Percentiles rank a stretch among this genome's conserved stretches.
Evolutionary conservation across 2,329 filamentous ascomycete species (phyloP).

Genomic region (Pezicula rhizophila): DNA sequence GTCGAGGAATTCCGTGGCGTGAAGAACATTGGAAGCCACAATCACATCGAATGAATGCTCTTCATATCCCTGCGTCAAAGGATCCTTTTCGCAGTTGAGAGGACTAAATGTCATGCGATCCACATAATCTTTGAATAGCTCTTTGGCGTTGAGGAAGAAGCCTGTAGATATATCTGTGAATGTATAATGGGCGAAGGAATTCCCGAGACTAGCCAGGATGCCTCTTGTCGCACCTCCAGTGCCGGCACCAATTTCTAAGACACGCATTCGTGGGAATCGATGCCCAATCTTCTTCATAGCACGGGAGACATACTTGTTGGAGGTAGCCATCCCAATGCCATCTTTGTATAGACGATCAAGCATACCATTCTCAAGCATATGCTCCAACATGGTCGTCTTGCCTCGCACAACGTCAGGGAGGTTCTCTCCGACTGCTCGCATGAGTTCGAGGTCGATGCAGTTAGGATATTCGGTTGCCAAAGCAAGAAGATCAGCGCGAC

Average conservation of each 20-base stretch:
- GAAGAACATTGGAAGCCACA: constrained; percentile 31
- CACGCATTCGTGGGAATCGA: constrained; percentile 21
- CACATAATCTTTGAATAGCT: constrained; percentile 19
- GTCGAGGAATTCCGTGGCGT: constrained; percentile 26
- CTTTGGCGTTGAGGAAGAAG: constrained; percentile 33
- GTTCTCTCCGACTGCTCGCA: constrained; percentile 14
- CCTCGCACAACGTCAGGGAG: constrained; percentile 13
- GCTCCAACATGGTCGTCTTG: constrained; percentile 15
- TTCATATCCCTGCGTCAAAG: constrained; percentile 25
- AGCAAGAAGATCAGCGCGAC: constrained; percentile 2
- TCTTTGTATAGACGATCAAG: constrained; percentile 16
- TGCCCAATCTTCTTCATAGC: constrained; percentile 20
- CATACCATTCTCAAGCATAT: constrained; percentile 14
- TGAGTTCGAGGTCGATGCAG: constrained; percentile 11
- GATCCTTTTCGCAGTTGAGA: constrained; percentile 25
- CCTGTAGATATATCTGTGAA: constrained; percentile 39
- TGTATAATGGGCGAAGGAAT: constrained; percentile 33
- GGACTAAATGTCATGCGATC: constrained; percentile 21
- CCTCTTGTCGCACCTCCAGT: constrained; percentile 35
- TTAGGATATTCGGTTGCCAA: constrained; percentile 2
- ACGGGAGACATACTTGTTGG: neutral
- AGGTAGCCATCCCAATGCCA: constrained; percentile 6
- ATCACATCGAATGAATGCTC: constrained; percentile 29
- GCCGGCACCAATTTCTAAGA: constrained; percentile 34
- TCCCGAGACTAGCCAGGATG: constrained; percentile 28